Percentiles rank a stretch among this genome's conserved stretches.
Evolutionary conservation across 2,329 filamentous ascomycete species (phyloP).

Genomic region (Dactylellina drechsleri): DNA sequence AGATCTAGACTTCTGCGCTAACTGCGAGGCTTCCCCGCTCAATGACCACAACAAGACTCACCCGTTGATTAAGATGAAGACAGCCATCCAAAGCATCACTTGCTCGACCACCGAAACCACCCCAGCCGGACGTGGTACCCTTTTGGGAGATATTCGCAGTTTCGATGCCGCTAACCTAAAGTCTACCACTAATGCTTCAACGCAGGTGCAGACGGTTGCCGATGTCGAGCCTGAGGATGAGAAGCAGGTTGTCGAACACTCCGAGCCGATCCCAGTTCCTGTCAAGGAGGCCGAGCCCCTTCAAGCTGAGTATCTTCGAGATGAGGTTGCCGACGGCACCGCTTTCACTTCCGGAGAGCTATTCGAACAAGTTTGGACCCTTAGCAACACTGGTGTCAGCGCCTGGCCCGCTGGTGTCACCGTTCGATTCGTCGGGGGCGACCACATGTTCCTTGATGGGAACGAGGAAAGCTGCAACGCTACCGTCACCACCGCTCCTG

Average conservation of each 20-base stretch:
- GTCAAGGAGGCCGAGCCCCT: slow-evolving; percentile 61
- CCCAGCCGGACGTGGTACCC: slow-evolving; percentile 65
- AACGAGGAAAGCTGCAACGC: slow-evolving; percentile 71
- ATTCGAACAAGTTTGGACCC: slow-evolving; percentile 90
- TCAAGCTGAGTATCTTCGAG: slow-evolving; percentile 77
- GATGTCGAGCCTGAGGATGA: slow-evolving; percentile 71
- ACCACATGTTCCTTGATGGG: slow-evolving; percentile 95
- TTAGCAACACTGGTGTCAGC: slow-evolving; percentile 81
- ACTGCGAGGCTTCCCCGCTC: slow-evolving; percentile 85
- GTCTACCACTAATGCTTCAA: slow-evolving; percentile 66
- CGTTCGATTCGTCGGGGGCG: slow-evolving; percentile 90
- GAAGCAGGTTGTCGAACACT: slow-evolving; percentile 59
- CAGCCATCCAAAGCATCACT: slow-evolving; percentile 84
- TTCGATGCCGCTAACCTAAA: slow-evolving; percentile 38
- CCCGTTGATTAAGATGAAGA: slow-evolving; percentile 96
- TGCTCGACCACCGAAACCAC: slow-evolving; percentile 85
- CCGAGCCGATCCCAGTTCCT: slow-evolving; percentile 57
- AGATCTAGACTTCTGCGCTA: slow-evolving; percentile 93
- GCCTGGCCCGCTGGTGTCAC: slow-evolving; percentile 90
- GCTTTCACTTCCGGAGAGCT: slow-evolving; percentile 74
- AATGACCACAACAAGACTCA: slow-evolving; percentile 95
- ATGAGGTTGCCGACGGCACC: slow-evolving; percentile 82
- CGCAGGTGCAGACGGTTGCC: slow-evolving; percentile 76
- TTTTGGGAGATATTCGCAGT: slow-evolving; percentile 40
- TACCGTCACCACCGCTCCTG: slow-evolving; percentile 74